phyloP scores from a whole-genome alignment of 805 yeast genomes.

The Candida ficus region DNA sequence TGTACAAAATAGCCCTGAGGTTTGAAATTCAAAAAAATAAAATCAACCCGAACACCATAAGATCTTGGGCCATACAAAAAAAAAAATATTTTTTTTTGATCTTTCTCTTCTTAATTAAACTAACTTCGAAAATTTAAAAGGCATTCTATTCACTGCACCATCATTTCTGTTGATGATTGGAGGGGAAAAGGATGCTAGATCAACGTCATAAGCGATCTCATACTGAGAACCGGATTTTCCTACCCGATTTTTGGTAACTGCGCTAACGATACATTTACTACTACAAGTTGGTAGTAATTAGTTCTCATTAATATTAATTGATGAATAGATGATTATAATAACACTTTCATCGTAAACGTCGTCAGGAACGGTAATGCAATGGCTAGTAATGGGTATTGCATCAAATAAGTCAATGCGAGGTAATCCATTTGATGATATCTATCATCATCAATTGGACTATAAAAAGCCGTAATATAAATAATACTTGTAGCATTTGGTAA shows the following conservation, averaged over 20 bases:
- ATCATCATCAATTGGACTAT: constrained; percentile 46
- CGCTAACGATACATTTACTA: constrained; percentile 35
- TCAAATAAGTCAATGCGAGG: constrained; percentile 20
- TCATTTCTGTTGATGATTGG: constrained; percentile 33
- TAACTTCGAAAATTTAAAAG: too few species aligned
- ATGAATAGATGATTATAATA: not conserved
- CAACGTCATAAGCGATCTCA: constrained; percentile 34
- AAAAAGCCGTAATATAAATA: constrained; percentile 83
- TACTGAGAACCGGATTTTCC: constrained; percentile 23
- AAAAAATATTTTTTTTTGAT: too few species aligned
- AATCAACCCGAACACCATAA: not conserved
- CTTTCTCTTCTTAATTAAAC: too few species aligned
- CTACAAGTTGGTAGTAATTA: too few species aligned
- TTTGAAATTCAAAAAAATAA: not conserved
- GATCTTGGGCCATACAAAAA: too few species aligned
- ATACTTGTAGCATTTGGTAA: constrained; percentile 88
- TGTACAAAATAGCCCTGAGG: too few species aligned
- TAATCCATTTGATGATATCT: constrained; percentile 20
- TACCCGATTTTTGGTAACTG: constrained; percentile 33
- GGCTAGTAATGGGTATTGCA: constrained; percentile 21
- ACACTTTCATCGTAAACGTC: constrained; percentile 13
- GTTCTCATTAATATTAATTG: not conserved
- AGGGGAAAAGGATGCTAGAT: constrained; percentile 42
- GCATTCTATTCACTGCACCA: constrained; percentile 44
- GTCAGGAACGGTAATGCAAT: constrained; percentile 23